Evolutionary conservation across 768 basidiomycete species (phyloP).

Genomic region (Suillus decipiens): DNA sequence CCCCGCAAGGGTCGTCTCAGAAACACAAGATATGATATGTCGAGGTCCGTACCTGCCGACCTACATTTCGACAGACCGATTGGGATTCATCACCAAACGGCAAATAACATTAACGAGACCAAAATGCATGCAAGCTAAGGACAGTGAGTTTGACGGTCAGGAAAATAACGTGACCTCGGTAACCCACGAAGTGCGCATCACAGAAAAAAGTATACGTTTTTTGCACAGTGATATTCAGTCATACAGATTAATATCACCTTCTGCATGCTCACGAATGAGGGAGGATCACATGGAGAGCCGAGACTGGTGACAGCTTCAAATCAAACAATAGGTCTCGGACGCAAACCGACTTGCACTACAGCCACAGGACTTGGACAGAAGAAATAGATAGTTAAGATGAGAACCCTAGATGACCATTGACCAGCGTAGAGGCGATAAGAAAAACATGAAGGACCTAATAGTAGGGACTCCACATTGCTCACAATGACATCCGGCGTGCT

Average conservation of each 20-base stretch:
- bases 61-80: too few relatives aligned
- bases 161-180: too few relatives aligned
- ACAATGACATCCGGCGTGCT: neutral
- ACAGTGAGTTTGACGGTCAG: too few relatives aligned
- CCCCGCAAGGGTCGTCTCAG: too few relatives aligned
- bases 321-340: neutral
- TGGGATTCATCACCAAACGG: too few relatives aligned
- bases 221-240: neutral
- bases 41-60: too few relatives aligned
- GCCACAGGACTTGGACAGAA: neutral
- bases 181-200: too few relatives aligned
- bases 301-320: neutral
- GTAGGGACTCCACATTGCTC: neutral
- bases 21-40: too few relatives aligned
- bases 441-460: neutral
- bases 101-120: too few relatives aligned
- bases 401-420: neutral
- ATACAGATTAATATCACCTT: neutral
- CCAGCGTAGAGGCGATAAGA: neutral
- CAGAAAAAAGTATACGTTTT: too few relatives aligned
- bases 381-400: neutral
- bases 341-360: neutral
- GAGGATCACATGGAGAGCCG: neutral
- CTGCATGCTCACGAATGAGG: neutral
- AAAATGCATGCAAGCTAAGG: too few relatives aligned